Evolutionary conservation across 139 green algal species (phyloP).

Genomic region (Chlorella sorokiniana): DNA sequence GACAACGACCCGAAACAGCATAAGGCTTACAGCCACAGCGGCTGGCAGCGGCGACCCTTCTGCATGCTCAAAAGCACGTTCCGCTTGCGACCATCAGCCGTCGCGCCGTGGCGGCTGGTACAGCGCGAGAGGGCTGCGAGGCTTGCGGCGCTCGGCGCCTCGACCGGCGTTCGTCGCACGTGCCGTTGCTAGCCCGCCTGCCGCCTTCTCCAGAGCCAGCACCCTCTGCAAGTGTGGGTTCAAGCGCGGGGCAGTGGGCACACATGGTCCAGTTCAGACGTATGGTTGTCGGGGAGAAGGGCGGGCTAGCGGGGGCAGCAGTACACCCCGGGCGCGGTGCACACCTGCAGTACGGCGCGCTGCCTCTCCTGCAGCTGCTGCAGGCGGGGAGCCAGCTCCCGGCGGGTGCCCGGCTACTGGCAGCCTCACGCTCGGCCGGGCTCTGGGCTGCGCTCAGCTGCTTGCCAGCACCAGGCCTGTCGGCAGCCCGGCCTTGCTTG

Average conservation of each 20-base stretch:
- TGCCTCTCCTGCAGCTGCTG: conserved; percentile 19
- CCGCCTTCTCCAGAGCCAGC: background rate
- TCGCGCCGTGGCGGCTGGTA: conserved; percentile 7
- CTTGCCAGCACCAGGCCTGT: background rate
- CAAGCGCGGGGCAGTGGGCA: too few species aligned
- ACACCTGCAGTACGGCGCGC: background rate
- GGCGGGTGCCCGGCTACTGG: background rate
- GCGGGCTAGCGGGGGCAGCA: background rate
- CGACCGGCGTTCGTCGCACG: background rate
- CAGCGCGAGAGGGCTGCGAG: background rate
- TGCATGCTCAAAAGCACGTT: too few species aligned
- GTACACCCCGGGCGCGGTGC: background rate
- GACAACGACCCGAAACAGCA: too few species aligned
- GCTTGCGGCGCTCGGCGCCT: background rate
- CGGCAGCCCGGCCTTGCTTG: background rate
- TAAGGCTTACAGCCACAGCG: too few species aligned
- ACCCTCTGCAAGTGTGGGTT: background rate
- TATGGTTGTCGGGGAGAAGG: background rate
- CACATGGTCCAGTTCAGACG: background rate
- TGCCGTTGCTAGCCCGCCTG: background rate
- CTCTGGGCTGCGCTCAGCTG: background rate
- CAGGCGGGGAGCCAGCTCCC: background rate
- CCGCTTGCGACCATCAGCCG: too few species aligned
- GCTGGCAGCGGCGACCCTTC: too few species aligned
- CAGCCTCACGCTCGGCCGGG: background rate